These are phyloP conservation scores for Ceratobasidium papillatum DNA, from an alignment of 1,284 basidiomycete species.

Conservation along the genomic window DNA sequence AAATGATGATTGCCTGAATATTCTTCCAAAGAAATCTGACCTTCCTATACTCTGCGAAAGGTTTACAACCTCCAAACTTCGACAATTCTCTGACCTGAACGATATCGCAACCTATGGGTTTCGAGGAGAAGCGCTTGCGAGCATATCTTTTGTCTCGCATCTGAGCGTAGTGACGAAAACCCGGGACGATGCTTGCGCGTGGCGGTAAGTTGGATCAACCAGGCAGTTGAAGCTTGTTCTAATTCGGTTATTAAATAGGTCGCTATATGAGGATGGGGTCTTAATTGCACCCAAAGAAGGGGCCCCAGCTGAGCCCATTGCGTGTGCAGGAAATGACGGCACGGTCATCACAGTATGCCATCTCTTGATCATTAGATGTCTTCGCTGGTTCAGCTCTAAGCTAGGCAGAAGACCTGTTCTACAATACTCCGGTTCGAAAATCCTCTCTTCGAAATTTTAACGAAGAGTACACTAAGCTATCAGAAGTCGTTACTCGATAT, in stretches of 20 bases:
- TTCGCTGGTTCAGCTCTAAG: not conserved
- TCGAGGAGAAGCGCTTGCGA: conserved; percentile 95
- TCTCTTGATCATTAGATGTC: not conserved
- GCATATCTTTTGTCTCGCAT: conserved; percentile 94
- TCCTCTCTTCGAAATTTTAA: conserved; percentile 85
- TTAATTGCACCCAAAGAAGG: conserved; percentile 75
- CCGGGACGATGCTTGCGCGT: conserved; percentile 79
- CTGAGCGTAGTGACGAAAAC: conserved; percentile 92
- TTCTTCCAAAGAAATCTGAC: conserved; percentile 65
- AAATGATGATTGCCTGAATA: not conserved
- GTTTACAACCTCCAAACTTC: conserved; percentile 95
- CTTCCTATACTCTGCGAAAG: conserved; percentile 92
- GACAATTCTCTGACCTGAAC: conserved; percentile 86
- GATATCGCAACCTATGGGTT: conserved; percentile 95
- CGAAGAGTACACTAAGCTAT: conserved; percentile 92
- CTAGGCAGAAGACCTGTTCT: conserved; percentile 95
- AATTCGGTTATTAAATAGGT: conserved; percentile 59
- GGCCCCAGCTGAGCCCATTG: conserved; percentile 76
- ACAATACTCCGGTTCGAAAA: conserved; percentile 90
- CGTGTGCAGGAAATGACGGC: conserved; percentile 94
- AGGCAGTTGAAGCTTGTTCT: not conserved
- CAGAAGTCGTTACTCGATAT: conserved; percentile 95
- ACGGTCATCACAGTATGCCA: conserved; percentile 82
- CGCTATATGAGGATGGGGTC: conserved; percentile 78
- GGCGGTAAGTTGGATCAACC: conserved; percentile 53